Base-by-base conservation (phyloP, 306 rosid species). In the Carpinus viminea region DNA sequence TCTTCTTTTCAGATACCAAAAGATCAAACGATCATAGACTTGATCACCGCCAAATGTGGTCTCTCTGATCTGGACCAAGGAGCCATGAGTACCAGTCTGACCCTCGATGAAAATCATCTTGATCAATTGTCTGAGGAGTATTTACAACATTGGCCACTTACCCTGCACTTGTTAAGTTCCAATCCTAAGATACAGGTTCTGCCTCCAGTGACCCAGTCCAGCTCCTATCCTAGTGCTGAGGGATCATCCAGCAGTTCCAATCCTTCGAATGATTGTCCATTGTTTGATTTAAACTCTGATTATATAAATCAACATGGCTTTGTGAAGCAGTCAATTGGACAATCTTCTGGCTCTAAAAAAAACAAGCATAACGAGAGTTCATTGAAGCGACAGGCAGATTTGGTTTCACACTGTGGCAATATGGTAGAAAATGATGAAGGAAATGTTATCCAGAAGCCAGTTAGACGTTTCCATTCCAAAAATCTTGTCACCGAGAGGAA, bases 401-500 rank as follows among this genome's bases (percentile, higher is more conserved):
- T 52, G 76, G 84, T 64, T 81, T 82, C 68, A 11, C 57, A 74
- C 31, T 34, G 74, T 79, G 79, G 88, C 21, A 70, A 64, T 50
- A 68, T 10, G 41, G 85, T 71, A 72, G 88, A 74, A 72, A 56
- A 86, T 64, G 81, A 76, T 73, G 57, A 74, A 52, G 78, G 62
- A 75, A 82, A 79, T 72, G 26, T 60, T 26, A 59, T 57, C 43
- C 72, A 12, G 70, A 81, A 76, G 79, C 82, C 78, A 80, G 81
- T 46, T 51, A 78, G 78, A 78, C 38, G 72, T 3, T 90, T 18
- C 85, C 74, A 15, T 50, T 89, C 96, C 64, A 90, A 89, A 82
- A 94, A 94, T 87, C 96, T 92, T 60, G 62, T 70, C 12, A 78
- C 93, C 0, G 98, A 94, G 88, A 90, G 98, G 79, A 92, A 84